phyloP scores from a whole-genome alignment of 2,329 filamentous ascomycete genomes.

The Beauveria sp. region DNA sequence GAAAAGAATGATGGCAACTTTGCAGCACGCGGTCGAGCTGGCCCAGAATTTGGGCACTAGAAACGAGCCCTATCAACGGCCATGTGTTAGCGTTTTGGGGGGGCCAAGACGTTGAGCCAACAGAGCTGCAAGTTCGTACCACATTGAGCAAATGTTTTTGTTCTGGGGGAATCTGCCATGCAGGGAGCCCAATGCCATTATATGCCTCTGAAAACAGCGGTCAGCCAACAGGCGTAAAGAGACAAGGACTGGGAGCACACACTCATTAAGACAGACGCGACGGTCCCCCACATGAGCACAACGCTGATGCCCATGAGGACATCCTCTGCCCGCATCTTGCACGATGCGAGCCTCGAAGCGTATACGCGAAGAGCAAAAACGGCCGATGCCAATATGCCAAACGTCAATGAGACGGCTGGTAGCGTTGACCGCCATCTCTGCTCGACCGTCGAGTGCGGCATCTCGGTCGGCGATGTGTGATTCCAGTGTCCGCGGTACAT shows the following conservation, averaged over 20 bases:
- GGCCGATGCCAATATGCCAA: slow-evolving; percentile 5
- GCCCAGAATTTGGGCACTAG: slow-evolving; percentile 10
- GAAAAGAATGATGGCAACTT: slow-evolving; percentile 11
- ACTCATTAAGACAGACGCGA: slow-evolving; percentile 6
- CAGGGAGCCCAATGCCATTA: slow-evolving; percentile 5
- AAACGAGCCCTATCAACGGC: background rate
- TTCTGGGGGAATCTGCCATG: background rate
- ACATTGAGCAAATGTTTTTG: background rate
- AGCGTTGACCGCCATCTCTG: background rate
- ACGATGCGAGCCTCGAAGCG: background rate
- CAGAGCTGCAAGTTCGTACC: background rate
- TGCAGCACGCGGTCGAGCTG: slow-evolving; percentile 8
- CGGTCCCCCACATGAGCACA: slow-evolving; percentile 11
- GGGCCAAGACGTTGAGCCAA: no score
- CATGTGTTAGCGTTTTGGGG: background rate
- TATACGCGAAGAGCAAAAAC: slow-evolving; percentile 2
- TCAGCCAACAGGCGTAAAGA: background rate
- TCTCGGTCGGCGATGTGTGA: background rate
- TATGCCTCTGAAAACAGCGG: background rate
- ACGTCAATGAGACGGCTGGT: slow-evolving; percentile 6
- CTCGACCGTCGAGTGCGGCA: background rate
- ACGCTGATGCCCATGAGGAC: slow-evolving; percentile 8
- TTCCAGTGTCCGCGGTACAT: background rate
- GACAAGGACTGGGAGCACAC: background rate
- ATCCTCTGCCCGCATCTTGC: slow-evolving; percentile 10